Conservation (phyloP, 2,329 filamentous ascomycete species). For the Pestalotiopsis sp. region DNA sequence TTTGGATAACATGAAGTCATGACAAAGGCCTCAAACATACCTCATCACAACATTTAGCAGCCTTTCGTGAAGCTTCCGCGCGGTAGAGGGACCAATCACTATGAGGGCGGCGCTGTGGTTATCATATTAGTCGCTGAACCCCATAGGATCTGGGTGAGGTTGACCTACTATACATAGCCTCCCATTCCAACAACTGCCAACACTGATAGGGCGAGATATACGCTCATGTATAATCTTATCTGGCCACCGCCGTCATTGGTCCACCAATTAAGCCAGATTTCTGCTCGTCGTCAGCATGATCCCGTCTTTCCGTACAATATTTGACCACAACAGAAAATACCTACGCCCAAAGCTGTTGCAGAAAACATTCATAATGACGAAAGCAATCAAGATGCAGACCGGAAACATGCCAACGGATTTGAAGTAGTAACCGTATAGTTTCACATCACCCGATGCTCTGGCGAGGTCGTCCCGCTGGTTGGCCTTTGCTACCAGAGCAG, state of each 20-base stretch:
- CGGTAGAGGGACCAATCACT: slow-evolving; percentile 6
- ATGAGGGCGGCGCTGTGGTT: slow-evolving; percentile 1
- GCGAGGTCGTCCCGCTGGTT: neutral
- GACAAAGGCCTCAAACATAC: neutral
- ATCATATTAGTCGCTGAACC: neutral
- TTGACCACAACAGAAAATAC: neutral
- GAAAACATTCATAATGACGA: slow-evolving; percentile 3
- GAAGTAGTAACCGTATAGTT: neutral
- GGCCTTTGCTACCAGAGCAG: neutral
- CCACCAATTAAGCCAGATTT: slow-evolving; percentile 53
- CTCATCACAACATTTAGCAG: slow-evolving; percentile 3
- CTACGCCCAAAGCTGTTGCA: neutral
- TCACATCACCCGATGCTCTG: neutral
- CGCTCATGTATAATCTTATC: slow-evolving; percentile 37
- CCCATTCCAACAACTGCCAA: slow-evolving; percentile 25
- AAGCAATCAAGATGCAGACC: neutral
- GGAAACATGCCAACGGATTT: neutral
- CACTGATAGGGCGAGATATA: slow-evolving; percentile 33
- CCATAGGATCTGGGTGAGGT: neutral
- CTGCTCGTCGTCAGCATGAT: slow-evolving; percentile 21
- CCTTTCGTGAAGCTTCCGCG: neutral
- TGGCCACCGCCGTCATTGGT: slow-evolving; percentile 39
- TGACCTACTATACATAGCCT: slow-evolving; percentile 25
- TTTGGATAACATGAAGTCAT: neutral
- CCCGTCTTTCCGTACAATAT: neutral